phyloP scores from a whole-genome alignment of 176 grass and related monocot species.

The Oryza meridionalis region DNA sequence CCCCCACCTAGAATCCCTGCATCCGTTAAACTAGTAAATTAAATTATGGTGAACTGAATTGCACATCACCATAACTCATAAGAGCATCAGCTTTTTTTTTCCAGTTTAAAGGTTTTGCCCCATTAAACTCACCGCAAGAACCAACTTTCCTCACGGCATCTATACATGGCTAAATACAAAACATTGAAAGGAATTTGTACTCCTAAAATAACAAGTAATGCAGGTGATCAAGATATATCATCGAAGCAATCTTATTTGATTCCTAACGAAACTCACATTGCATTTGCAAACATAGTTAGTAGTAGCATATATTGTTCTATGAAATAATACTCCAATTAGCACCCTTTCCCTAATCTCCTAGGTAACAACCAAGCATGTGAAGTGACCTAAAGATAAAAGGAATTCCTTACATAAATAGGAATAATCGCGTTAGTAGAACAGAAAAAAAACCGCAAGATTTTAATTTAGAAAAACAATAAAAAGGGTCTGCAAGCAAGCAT shows the following conservation, averaged over 20 bases:
- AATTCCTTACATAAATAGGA: neutral
- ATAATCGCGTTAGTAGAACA: neutral
- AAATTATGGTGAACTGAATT: neutral
- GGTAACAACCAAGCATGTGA: neutral
- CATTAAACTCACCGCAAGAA: neutral
- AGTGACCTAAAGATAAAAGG: neutral
- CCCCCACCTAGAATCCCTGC: conserved; percentile 87
- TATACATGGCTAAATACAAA: neutral
- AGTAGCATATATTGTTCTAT: neutral
- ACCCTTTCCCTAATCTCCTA: neutral
- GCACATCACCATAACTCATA: neutral
- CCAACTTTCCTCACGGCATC: neutral
- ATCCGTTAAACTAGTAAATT: neutral
- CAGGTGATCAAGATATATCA: neutral
- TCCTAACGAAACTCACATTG: neutral
- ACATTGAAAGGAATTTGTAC: neutral
- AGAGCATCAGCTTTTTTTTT: neutral
- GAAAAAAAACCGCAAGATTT: neutral
- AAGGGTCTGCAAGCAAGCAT: neutral
- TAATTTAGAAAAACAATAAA: neutral
- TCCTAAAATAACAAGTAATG: neutral
- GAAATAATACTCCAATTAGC: neutral
- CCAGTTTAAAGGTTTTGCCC: neutral
- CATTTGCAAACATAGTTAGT: neutral
- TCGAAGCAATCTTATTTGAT: neutral